A percentile compares a stretch with the other conserved stretches of the same genome.
These are phyloP conservation scores for Tuber borchii DNA, from an alignment of 495 filamentous ascomycete genomes.

Conservation along the genomic window DNA sequence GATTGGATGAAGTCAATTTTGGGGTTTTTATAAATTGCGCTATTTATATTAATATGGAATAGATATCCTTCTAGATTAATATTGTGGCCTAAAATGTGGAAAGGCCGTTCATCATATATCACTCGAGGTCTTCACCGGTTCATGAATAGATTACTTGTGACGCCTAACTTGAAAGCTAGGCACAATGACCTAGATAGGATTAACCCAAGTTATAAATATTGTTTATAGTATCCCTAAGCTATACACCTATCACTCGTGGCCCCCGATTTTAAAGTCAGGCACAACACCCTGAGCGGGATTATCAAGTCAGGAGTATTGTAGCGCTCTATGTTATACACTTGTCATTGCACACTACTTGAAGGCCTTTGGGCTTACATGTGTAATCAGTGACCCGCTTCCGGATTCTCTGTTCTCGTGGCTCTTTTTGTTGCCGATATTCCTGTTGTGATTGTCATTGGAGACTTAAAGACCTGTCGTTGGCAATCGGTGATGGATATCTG, in stretches of 20 bases:
- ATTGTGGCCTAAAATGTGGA: background rate
- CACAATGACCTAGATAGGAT: background rate
- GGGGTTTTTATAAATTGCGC: constrained; percentile 43
- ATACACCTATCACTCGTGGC: background rate
- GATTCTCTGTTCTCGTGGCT: no score
- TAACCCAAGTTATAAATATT: background rate
- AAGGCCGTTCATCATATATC: background rate
- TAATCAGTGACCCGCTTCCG: no score
- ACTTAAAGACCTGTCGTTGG: no score
- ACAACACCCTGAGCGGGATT: background rate
- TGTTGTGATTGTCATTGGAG: no score
- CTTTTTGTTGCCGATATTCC: no score
- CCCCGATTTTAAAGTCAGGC: no score
- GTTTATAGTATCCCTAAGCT: background rate
- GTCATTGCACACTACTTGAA: no score
- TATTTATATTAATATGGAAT: background rate
- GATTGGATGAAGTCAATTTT: constrained; percentile 70
- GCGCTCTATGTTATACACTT: no score
- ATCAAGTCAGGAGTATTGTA: background rate
- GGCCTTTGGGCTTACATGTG: no score
- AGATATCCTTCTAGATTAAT: background rate
- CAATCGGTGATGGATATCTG: no score
- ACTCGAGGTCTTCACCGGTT: background rate
- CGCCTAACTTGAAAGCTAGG: background rate
- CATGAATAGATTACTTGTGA: background rate